phyloP scores from a whole-genome alignment of 1,284 basidiomycete species.

The Laetiporus sulphureus region DNA sequence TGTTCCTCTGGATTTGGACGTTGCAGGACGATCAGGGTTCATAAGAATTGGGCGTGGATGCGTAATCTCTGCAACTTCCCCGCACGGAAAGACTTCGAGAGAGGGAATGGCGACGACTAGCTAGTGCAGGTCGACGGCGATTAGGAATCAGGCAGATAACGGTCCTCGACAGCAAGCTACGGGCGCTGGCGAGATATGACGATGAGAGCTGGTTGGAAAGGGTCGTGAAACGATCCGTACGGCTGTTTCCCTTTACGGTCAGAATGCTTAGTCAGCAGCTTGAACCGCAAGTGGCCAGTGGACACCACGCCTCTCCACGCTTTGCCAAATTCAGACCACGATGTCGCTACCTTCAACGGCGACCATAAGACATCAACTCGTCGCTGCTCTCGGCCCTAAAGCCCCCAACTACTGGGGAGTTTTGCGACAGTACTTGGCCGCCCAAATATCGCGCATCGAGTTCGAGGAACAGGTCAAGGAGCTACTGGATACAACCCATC shows the following conservation, averaged over 20 bases:
- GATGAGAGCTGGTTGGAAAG: too few relatives aligned
- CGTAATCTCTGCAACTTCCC: too few relatives aligned
- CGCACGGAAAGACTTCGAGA: too few relatives aligned
- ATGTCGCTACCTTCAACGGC: constrained; percentile 75
- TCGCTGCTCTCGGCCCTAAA: constrained; percentile 51
- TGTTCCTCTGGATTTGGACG: constrained; percentile 32
- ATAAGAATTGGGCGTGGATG: too few relatives aligned
- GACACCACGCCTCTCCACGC: too few relatives aligned
- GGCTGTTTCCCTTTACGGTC: background rate
- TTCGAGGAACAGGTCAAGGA: constrained; percentile 67
- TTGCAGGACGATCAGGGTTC: constrained; percentile 39
- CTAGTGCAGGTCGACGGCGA: too few relatives aligned
- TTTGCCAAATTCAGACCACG: background rate
- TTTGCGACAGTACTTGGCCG: constrained; percentile 60
- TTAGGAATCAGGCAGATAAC: too few relatives aligned
- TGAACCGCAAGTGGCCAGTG: background rate
- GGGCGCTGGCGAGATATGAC: too few relatives aligned
- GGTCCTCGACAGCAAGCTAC: too few relatives aligned
- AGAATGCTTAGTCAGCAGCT: constrained; percentile 3
- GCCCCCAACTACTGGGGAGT: constrained; percentile 56
- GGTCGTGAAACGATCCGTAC: too few relatives aligned
- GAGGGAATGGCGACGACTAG: too few relatives aligned
- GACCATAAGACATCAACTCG: constrained; percentile 65
- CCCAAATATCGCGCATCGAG: constrained; percentile 61
- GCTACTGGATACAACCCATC: constrained; percentile 53